These are phyloP conservation scores for Triticum aestivum DNA, from an alignment of 176 grass and related monocot species.

Conservation along the genomic window IWGSC_CS_RefSeq_v2.1 NC_057814.1:453893553-453894052, in stretches of 20 bases:
- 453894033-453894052: neutral
- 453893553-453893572: too few relatives aligned
- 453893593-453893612: too few relatives aligned
- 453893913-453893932: neutral
- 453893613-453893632: too few relatives aligned
- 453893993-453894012: slow-evolving; percentile 12
- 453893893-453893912: neutral
- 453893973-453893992: slow-evolving; percentile 23
- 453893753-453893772: too few relatives aligned
- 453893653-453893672: too few relatives aligned
- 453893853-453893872: neutral
- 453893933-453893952: neutral
- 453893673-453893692: too few relatives aligned
- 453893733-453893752: too few relatives aligned
- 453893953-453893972: neutral
- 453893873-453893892: neutral
- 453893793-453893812: neutral
- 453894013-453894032: slow-evolving; percentile 1
- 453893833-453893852: neutral
- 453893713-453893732: too few relatives aligned
- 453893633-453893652: too few relatives aligned
- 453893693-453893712: too few relatives aligned
- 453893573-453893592: too few relatives aligned
- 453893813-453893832: slow-evolving; percentile 1
- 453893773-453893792: neutral